These are phyloP conservation scores for Asparagopsis taxiformis DNA, from an alignment of 31 red algal genomes.

Conservation along the genomic window DNA sequence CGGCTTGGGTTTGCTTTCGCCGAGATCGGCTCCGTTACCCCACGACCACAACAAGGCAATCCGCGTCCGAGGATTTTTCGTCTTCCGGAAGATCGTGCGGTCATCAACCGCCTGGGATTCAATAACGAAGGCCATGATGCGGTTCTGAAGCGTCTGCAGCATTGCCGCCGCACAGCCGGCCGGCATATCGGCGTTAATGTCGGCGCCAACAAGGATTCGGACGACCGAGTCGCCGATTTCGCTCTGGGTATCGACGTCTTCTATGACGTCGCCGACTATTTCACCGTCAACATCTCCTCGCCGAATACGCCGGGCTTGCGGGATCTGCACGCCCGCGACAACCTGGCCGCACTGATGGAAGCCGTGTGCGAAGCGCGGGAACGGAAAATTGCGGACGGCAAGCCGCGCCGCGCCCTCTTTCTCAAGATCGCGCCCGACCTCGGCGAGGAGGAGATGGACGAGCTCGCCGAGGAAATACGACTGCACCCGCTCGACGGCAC, in stretches of 20 bases:
- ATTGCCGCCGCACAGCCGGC: not conserved
- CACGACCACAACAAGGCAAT: conserved; percentile 60
- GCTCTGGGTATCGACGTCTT: conserved; percentile 1
- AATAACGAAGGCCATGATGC: conserved; percentile 43
- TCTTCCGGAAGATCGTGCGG: conserved; percentile 36
- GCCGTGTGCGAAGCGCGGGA: not conserved
- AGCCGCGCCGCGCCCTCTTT: conserved; percentile 58
- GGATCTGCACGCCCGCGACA: not conserved
- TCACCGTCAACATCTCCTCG: conserved; percentile 67
- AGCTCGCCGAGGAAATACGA: conserved; percentile 23
- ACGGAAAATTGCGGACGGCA: too few relatives aligned
- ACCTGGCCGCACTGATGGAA: not conserved
- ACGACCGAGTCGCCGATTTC: conserved; percentile 46
- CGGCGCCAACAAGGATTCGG: conserved; percentile 51
- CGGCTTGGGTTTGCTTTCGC: conserved; percentile 63
- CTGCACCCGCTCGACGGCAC: conserved; percentile 51
- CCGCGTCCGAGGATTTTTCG: conserved; percentile 65
- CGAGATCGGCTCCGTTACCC: conserved; percentile 70
- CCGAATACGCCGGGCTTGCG: conserved; percentile 64
- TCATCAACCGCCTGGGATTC: conserved; percentile 72
- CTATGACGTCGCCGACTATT: conserved; percentile 35
- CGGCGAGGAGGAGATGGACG: conserved; percentile 37
- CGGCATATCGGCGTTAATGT: conserved; percentile 72
- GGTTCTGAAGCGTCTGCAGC: not conserved
- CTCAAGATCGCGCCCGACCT: conserved; percentile 74